A percentile compares a stretch with the other conserved stretches of the same genome.
Conservation (phyloP, 2,329 filamentous ascomycete species). For the Zymoseptoria tritici region DNA sequence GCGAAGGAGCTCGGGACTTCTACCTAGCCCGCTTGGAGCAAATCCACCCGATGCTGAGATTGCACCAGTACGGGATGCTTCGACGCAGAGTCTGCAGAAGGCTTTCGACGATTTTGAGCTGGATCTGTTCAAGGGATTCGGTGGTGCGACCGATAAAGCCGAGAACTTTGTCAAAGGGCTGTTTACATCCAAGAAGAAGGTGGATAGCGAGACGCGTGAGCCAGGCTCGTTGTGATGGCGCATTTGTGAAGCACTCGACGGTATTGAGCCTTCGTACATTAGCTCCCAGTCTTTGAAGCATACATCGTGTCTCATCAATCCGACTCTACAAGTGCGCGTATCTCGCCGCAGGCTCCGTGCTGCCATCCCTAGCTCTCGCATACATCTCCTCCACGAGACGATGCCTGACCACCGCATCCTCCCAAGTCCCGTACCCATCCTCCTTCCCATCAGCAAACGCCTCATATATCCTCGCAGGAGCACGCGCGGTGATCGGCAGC, state of each 20-base stretch:
- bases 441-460: slow-evolving; percentile 6
- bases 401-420: slow-evolving; percentile 4
- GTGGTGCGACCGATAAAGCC: neutral
- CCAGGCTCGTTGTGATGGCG: neutral
- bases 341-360: neutral
- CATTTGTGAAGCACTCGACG: neutral
- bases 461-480: slow-evolving; percentile 5
- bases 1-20: slow-evolving; percentile 16
- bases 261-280: neutral
- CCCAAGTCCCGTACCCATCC: slow-evolving; percentile 4
- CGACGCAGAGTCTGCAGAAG: slow-evolving; percentile 7
- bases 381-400: slow-evolving; percentile 4
- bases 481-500: neutral
- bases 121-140: slow-evolving; percentile 14
- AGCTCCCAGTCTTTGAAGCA: neutral
- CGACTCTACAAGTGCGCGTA: neutral
- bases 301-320: neutral
- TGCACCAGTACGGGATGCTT: neutral
- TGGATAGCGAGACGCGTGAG: neutral
- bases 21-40: slow-evolving; percentile 21
- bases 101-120: slow-evolving; percentile 24
- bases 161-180: neutral
- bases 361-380: slow-evolving; percentile 1
- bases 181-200: slow-evolving; percentile 1
- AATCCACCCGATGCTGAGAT: slow-evolving; percentile 16